Percentiles rank a stretch among this genome's conserved stretches.
These are phyloP conservation scores for Septoria petroselini DNA, from an alignment of 2,329 filamentous ascomycete species.

Conservation along the genomic window DNA sequence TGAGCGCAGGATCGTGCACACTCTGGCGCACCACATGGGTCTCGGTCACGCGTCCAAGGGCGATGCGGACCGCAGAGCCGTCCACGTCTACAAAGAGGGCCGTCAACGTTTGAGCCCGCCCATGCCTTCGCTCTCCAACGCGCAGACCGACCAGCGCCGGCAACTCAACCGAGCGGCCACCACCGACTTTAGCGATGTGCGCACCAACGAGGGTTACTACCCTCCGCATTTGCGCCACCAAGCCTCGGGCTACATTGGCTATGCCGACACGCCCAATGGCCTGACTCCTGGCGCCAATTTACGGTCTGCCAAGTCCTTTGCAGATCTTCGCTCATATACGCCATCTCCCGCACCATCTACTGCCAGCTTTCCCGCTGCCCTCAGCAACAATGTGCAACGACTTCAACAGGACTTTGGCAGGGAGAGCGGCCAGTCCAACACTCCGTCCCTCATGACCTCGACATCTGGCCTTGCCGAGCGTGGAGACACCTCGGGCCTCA, in stretches of 20 bases:
- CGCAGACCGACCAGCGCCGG: constrained; percentile 75
- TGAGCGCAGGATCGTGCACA: constrained; percentile 87
- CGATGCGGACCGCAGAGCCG: constrained; percentile 79
- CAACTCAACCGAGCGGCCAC: constrained; percentile 92
- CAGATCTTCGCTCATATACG: constrained; percentile 89
- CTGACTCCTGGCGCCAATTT: constrained; percentile 73
- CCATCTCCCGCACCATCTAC: constrained; percentile 89
- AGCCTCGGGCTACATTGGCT: constrained; percentile 70
- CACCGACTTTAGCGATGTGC: constrained; percentile 85
- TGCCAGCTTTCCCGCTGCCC: constrained; percentile 74
- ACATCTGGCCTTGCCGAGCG: constrained; percentile 41
- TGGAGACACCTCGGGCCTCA: constrained; percentile 46
- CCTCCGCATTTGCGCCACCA: constrained; percentile 74
- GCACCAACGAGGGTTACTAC: constrained; percentile 71
- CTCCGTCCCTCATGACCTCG: constrained; percentile 62
- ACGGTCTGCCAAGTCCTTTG: constrained; percentile 92
- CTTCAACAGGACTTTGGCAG: constrained; percentile 57
- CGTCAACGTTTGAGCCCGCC: constrained; percentile 59
- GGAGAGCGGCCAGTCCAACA: constrained; percentile 59
- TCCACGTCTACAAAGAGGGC: constrained; percentile 78
- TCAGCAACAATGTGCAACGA: constrained; percentile 61
- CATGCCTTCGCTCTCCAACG: constrained; percentile 61
- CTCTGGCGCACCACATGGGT: constrained; percentile 90
- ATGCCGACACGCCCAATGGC: constrained; percentile 68
- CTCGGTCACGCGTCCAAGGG: constrained; percentile 88